Percentiles rank a stretch among this genome's conserved stretches.
Evolutionary conservation across 768 basidiomycete species (phyloP).

Genomic region (Calocybe cyanea): DNA sequence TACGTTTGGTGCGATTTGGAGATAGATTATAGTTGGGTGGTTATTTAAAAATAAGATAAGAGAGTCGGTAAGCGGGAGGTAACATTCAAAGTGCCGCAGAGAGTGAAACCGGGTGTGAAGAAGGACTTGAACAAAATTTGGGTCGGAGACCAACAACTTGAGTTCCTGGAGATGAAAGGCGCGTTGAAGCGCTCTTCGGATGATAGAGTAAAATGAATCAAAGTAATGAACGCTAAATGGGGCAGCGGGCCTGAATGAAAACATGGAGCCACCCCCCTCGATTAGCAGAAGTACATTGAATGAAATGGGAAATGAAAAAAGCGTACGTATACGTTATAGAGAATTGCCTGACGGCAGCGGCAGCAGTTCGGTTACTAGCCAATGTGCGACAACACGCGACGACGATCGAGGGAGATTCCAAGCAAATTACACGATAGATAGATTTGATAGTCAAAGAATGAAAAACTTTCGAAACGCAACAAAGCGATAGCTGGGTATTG

Average conservation of each 20-base stretch:
- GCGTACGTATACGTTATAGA: slow-evolving; percentile 33
- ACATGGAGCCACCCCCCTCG: no score
- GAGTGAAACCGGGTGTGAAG: slow-evolving; percentile 20
- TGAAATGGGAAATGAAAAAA: background rate
- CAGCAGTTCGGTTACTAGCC: slow-evolving; percentile 20
- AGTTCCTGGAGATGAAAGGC: slow-evolving; percentile 27
- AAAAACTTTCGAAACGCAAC: slow-evolving; percentile 29
- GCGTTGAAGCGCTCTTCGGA: slow-evolving; percentile 24
- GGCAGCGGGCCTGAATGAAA: slow-evolving; percentile 18
- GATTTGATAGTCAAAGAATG: slow-evolving; percentile 27
- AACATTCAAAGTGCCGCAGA: slow-evolving; percentile 33
- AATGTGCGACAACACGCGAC: slow-evolving; percentile 33
- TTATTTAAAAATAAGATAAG: slow-evolving; percentile 31
- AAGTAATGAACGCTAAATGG: slow-evolving; percentile 19
- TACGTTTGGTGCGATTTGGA: slow-evolving; percentile 32
- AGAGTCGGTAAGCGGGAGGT: slow-evolving; percentile 25
- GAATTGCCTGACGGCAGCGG: slow-evolving; percentile 27
- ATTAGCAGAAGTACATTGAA: background rate
- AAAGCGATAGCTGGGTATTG: slow-evolving; percentile 26
- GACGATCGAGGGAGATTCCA: slow-evolving; percentile 24
- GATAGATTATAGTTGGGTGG: slow-evolving; percentile 29
- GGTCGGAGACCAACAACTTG: slow-evolving; percentile 28
- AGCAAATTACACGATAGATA: slow-evolving; percentile 30
- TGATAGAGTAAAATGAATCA: slow-evolving; percentile 26
- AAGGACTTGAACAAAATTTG: slow-evolving; percentile 22